Evolutionary conservation across 345 rosid genomes (phyloP).

Genomic region (Acer campestre): DNA sequence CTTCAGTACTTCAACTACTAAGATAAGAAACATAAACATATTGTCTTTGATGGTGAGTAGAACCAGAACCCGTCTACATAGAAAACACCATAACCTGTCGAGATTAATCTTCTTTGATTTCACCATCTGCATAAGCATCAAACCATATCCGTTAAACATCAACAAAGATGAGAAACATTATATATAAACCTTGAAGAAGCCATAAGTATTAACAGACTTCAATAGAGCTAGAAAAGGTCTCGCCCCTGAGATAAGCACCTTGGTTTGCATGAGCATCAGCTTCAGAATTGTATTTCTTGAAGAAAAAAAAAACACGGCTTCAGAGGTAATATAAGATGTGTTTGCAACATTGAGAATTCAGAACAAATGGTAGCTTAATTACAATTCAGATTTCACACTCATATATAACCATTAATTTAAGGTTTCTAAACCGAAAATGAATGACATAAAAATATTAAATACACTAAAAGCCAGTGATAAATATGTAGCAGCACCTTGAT

Average conservation of each 20-base stretch:
- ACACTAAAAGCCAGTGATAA: too few relatives aligned
- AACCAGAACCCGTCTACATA: neutral
- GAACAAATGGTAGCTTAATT: too few relatives aligned
- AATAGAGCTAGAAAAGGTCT: conserved; percentile 17
- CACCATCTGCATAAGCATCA: conserved; percentile 54
- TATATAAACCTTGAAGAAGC: neutral
- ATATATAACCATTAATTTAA: too few relatives aligned
- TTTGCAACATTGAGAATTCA: too few relatives aligned
- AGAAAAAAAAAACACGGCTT: neutral
- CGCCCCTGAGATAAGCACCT: conserved; percentile 60
- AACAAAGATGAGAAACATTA: neutral
- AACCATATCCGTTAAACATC: neutral
- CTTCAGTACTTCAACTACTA: too few relatives aligned
- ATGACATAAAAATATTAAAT: too few relatives aligned
- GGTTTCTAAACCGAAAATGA: too few relatives aligned
- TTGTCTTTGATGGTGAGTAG: too few relatives aligned
- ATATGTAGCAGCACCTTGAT: too few relatives aligned
- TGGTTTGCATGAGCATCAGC: conserved; percentile 81
- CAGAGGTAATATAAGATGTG: too few relatives aligned
- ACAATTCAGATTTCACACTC: too few relatives aligned
- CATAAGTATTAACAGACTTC: neutral
- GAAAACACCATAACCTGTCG: neutral
- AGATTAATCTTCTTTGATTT: conserved; percentile 38
- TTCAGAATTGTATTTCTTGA: conserved; percentile 63
- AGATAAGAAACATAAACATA: too few relatives aligned